Evolutionary conservation across 495 filamentous ascomycete genomes (phyloP).

Genomic region (Trichocladium uniseriatum): DNA sequence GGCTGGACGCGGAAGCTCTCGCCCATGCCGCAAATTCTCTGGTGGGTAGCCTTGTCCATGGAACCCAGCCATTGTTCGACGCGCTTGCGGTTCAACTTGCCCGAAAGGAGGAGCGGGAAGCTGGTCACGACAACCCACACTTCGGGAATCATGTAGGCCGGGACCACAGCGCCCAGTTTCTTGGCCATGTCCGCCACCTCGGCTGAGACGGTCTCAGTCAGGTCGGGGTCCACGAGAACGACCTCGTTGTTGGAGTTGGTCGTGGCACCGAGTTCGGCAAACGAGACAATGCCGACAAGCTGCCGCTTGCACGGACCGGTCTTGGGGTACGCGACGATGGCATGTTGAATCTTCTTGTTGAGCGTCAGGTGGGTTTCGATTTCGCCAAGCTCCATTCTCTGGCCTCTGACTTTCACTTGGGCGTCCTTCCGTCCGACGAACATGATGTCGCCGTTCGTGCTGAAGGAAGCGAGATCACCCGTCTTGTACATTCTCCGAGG

Average conservation of each 20-base stretch:
- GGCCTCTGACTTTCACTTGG: constrained; percentile 33
- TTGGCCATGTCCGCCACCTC: neutral
- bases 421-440: constrained; percentile 37
- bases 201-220: neutral
- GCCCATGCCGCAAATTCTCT: constrained; percentile 5
- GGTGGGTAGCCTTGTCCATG: constrained; percentile 7
- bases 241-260: neutral
- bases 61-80: constrained; percentile 11
- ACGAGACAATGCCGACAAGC: constrained; percentile 14
- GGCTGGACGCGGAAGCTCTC: neutral
- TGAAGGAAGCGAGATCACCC: constrained; percentile 47
- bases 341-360: constrained; percentile 14
- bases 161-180: constrained; percentile 15
- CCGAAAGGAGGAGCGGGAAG: constrained; percentile 43
- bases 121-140: constrained; percentile 43
- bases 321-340: constrained; percentile 12
- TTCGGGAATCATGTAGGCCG: constrained; percentile 48
- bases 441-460: constrained; percentile 35
- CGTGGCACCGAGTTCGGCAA: neutral
- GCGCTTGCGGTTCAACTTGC: constrained; percentile 47
- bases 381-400: constrained; percentile 37
- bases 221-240: neutral
- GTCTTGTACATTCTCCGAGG: constrained; percentile 45
- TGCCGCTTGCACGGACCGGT: constrained; percentile 13
- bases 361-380: constrained; percentile 40